A percentile compares a stretch with the other conserved stretches of the same genome.
Conservation (phyloP, 768 basidiomycete species). For the Mycena metata region DNA sequence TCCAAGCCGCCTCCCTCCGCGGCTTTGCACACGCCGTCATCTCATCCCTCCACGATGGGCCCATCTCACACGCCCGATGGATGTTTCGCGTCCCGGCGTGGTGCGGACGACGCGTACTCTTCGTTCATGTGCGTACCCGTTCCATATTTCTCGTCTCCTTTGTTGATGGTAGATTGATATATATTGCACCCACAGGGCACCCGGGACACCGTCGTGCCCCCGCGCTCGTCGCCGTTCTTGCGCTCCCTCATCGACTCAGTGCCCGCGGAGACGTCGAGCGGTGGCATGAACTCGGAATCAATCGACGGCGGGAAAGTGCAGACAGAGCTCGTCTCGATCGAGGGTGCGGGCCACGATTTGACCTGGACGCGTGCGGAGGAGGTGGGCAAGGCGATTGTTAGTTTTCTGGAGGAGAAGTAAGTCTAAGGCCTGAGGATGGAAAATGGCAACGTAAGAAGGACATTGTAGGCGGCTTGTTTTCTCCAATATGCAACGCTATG, state of each 20-base stretch:
- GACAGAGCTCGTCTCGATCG: slow-evolving; percentile 55
- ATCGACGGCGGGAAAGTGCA: neutral
- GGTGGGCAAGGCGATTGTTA: slow-evolving; percentile 50
- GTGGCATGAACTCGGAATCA: neutral
- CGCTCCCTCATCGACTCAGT: slow-evolving; percentile 4
- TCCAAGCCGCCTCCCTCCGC: slow-evolving; percentile 63
- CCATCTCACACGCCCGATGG: slow-evolving; percentile 38
- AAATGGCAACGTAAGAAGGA: no score
- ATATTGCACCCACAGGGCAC: slow-evolving; percentile 8
- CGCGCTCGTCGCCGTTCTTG: neutral
- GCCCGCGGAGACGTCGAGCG: no score
- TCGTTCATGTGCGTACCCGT: slow-evolving; percentile 33
- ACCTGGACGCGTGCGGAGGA: slow-evolving; percentile 57
- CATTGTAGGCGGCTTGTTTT: no score
- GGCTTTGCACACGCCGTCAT: slow-evolving; percentile 63
- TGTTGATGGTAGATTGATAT: no score
- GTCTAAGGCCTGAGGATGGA: no score
- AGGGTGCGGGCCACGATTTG: slow-evolving; percentile 68
- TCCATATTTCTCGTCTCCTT: neutral
- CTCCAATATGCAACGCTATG: no score
- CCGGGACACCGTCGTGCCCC: slow-evolving; percentile 15
- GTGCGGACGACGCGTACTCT: slow-evolving; percentile 8
- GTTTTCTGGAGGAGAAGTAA: slow-evolving; percentile 44
- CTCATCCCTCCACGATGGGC: slow-evolving; percentile 63
- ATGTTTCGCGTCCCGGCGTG: slow-evolving; percentile 8